phyloP scores from a whole-genome alignment of 352 stramenopile species.

The Phytopythium ostracodes region DNA sequence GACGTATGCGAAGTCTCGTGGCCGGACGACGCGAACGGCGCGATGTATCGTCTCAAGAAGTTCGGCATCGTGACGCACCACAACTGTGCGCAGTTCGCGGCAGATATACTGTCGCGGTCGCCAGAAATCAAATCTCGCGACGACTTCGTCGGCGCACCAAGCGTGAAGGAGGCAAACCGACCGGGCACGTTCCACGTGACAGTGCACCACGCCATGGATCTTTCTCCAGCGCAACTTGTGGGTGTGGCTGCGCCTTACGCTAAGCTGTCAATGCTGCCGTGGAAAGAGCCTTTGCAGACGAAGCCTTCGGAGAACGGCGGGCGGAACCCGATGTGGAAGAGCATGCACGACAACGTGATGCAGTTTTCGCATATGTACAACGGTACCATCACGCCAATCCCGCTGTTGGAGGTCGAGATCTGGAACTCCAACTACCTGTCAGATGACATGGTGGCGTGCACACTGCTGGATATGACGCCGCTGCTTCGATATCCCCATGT shows the following conservation, averaged over 20 bases:
- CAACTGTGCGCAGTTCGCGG: conserved; percentile 71
- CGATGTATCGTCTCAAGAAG: conserved; percentile 52
- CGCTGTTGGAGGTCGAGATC: conserved; percentile 78
- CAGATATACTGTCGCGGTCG: conserved; percentile 54
- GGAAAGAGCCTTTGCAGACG: conserved; percentile 83
- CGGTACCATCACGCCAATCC: conserved; percentile 83
- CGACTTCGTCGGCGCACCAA: conserved; percentile 41
- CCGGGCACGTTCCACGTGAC: conserved; percentile 74
- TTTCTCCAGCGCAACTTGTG: conserved; percentile 59
- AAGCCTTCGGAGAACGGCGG: conserved; percentile 71
- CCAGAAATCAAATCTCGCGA: conserved; percentile 54
- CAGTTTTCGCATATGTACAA: conserved; percentile 89
- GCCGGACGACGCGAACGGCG: conserved; percentile 52
- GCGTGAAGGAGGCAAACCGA: conserved; percentile 52
- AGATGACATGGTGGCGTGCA: conserved; percentile 76
- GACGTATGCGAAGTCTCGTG: conserved; percentile 84
- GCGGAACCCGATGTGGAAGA: conserved; percentile 69
- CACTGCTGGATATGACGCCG: conserved; percentile 78
- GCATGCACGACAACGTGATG: conserved; percentile 72
- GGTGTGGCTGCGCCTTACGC: conserved; percentile 68
- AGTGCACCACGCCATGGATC: conserved; percentile 66
- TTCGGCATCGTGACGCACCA: conserved; percentile 63
- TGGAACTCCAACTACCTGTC: conserved; percentile 84
- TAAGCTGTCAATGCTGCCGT: conserved; percentile 71
- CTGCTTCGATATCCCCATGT: conserved; percentile 71